Evolutionary conservation across 768 basidiomycete species (phyloP), one percentile per base, ranked within the genome.

Genomic region (Suillus subalutaceus): DNA sequence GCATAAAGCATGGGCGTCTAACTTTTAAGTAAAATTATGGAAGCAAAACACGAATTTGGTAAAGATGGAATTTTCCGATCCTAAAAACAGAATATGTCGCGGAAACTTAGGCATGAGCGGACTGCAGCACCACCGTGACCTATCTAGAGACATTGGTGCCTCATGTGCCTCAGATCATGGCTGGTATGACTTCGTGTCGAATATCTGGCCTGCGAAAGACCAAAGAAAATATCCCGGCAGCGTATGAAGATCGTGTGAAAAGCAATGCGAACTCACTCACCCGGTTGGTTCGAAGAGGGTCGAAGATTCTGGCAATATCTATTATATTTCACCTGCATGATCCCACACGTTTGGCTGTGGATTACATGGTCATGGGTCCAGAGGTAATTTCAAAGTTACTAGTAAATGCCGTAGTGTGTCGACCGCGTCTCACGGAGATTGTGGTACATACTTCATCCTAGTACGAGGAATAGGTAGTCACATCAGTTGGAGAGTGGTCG

Each of bases 181-280:
- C 3, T n/a, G 18, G 16, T 40, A 67, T 61, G 64, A 61, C 64
- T 65, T 65, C 64, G 60, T 67, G 20, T 40, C 48, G 64, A 67
- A 65, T n/a, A 40, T 3, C 15, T 20, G 26, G 37, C 59, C 23
- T 64, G 35, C 46, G 62, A 50, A 40, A 63, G 55, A 62, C 9
- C 30, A 15, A 40, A 35, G 35, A 6, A 35, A 37, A 35, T 20
- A 56, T 37, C 32, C 35, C 20, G 12, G 20, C 35, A n/a, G 35
- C 55, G 55, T 56, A 35, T 56, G 15, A 56, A 6, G 32, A 43
- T 43, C 59, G 59, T 60, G 59, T 30, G 55, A 56, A 56, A 56
- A 35, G 5, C 32, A 30, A 20, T 30, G 38, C 15, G 38, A 7
- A 60, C 59, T 60, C 26, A 60, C 59, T 60, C 26, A 20, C 26